Percentiles rank a stretch among this genome's conserved stretches.
phyloP scores from a whole-genome alignment of 140 eudicot genomes.

The Cichorium intybus region DNA sequence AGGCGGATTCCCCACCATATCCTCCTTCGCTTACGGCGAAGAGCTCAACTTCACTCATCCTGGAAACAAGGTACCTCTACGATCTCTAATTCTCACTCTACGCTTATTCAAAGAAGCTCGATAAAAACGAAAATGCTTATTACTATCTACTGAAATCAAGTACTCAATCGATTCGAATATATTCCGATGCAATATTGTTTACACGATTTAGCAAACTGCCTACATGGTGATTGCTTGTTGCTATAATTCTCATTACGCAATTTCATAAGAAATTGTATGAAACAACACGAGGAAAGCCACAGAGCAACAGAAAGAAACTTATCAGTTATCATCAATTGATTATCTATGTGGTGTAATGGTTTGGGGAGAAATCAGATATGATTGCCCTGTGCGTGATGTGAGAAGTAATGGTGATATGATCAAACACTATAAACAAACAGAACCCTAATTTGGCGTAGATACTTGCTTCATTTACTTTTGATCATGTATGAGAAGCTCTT shows the following conservation, averaged over 20 bases:
- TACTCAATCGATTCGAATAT: background rate
- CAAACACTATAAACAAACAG: no score
- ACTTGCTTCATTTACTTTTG: background rate
- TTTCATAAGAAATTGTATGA: background rate
- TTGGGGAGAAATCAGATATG: no score
- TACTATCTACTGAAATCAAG: background rate
- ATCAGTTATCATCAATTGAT: no score
- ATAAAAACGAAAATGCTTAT: background rate
- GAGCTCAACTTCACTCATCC: constrained; percentile 67
- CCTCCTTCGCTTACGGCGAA: constrained; percentile 63
- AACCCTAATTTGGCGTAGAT: background rate
- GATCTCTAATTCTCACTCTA: background rate
- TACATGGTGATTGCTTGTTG: background rate
- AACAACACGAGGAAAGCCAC: no score
- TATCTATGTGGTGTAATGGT: no score
- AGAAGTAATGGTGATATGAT: no score
- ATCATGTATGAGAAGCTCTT: background rate
- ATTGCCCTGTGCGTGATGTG: no score
- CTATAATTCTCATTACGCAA: background rate
- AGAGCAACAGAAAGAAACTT: no score
- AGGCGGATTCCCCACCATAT: constrained; percentile 76
- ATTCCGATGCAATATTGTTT: background rate
- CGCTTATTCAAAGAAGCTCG: background rate
- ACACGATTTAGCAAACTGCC: background rate
- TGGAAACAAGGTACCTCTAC: constrained; percentile 45